Conservation (phyloP, 225 moss, liverwort and hornwort species). For the Ulota crispa region DNA sequence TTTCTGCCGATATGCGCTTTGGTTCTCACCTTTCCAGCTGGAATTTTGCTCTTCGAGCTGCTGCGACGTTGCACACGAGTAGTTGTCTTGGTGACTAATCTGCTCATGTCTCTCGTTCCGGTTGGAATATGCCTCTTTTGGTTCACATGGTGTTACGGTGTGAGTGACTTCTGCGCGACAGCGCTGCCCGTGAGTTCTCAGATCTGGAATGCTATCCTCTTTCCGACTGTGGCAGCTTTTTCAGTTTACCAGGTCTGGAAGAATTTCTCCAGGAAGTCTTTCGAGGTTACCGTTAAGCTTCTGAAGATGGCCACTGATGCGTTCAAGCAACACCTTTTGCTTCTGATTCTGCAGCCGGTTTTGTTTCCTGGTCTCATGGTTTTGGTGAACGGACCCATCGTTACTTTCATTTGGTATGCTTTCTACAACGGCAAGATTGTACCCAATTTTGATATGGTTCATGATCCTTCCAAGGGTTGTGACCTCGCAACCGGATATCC, state of each 20-base stretch:
- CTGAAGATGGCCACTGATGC: slow-evolving; percentile 4
- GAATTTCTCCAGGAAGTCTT: neutral
- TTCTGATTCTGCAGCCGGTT: neutral
- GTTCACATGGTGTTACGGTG: slow-evolving; percentile 12
- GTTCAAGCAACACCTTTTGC: neutral
- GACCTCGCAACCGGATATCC: neutral
- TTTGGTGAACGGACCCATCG: neutral
- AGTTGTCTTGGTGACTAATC: neutral
- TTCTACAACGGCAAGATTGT: neutral
- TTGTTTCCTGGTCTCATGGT: neutral
- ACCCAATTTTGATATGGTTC: neutral
- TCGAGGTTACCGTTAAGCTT: neutral
- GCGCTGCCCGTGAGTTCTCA: accelerated
- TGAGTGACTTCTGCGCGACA: neutral
- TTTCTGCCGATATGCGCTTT: neutral
- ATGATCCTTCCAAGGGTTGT: neutral
- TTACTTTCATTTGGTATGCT: slow-evolving; percentile 6
- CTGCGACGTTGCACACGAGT: neutral
- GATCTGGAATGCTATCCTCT: neutral
- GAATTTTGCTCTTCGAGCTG: neutral
- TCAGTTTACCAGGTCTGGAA: neutral
- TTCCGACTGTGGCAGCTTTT: accelerated
- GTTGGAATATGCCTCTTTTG: neutral
- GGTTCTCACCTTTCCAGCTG: neutral
- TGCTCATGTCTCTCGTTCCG: neutral